These are phyloP conservation scores for Persicaria maculosa DNA, from an alignment of 148 eudicot genomes.

Conservation along the genomic window DNA sequence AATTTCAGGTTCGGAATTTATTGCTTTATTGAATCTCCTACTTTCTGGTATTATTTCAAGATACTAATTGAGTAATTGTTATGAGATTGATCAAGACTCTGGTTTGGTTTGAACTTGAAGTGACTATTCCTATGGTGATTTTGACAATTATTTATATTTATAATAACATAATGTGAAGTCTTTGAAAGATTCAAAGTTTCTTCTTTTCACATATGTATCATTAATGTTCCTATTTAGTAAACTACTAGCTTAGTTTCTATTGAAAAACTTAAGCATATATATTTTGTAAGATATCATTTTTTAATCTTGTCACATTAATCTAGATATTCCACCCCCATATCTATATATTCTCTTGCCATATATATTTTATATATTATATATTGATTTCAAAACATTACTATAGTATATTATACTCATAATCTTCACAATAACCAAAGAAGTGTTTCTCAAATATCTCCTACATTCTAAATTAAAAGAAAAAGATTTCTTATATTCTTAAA, in stretches of 20 bases:
- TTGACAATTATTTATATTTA: too few relatives aligned
- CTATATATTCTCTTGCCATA: neutral
- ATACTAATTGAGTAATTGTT: too few relatives aligned
- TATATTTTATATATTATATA: neutral
- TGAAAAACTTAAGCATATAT: neutral
- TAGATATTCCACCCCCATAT: neutral
- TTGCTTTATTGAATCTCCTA: too few relatives aligned
- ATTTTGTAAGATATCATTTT: neutral
- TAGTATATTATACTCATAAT: neutral
- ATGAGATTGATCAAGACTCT: too few relatives aligned
- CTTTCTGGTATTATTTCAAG: too few relatives aligned
- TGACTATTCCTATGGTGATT: too few relatives aligned
- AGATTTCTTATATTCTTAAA: too few relatives aligned
- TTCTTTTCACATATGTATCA: neutral
- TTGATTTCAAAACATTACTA: neutral
- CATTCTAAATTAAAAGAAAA: neutral
- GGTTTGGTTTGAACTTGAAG: too few relatives aligned
- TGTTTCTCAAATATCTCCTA: neutral
- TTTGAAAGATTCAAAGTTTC: neutral
- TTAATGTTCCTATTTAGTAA: neutral
- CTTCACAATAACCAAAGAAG: neutral
- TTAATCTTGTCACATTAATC: neutral
- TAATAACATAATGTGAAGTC: too few relatives aligned
- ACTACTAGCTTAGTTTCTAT: neutral
- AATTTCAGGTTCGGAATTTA: too few relatives aligned